These are phyloP conservation scores for Mycena rosella DNA, from an alignment of 768 basidiomycete genomes.

Conservation along the genomic window DNA sequence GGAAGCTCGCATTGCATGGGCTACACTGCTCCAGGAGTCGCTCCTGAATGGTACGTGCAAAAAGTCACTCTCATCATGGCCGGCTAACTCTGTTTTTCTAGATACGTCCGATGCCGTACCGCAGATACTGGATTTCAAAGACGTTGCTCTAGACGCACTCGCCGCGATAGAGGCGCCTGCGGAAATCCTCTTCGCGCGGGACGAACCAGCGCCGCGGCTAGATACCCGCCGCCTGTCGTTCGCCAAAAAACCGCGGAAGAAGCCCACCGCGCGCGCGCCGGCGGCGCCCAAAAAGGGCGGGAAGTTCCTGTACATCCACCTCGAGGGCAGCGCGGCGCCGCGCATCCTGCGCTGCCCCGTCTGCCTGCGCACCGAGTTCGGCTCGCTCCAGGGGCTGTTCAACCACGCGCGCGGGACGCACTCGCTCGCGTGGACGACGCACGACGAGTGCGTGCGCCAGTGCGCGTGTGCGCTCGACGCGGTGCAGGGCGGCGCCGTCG, in stretches of 20 bases:
- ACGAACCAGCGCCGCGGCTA: constrained; percentile 41
- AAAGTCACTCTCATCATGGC: neutral
- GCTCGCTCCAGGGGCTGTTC: constrained; percentile 65
- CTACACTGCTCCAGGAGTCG: constrained; percentile 54
- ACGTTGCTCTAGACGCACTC: constrained; percentile 58
- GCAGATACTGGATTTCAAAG: constrained; percentile 48
- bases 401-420: constrained; percentile 68
- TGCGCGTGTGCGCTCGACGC: constrained; percentile 51
- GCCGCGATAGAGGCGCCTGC: constrained; percentile 54
- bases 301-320: constrained; percentile 56
- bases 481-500: constrained; percentile 43
- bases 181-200: constrained; percentile 52
- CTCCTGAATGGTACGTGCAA: constrained; percentile 47
- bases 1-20: constrained; percentile 64
- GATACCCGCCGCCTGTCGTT: constrained; percentile 33
- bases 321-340: constrained; percentile 42
- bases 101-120: constrained; percentile 27
- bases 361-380: constrained; percentile 60
- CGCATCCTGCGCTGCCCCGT: constrained; percentile 59
- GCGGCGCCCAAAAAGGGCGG: constrained; percentile 44
- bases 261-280: constrained; percentile 44
- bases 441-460: constrained; percentile 66
- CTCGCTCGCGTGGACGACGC: constrained; percentile 64
- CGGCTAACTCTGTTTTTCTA: constrained; percentile 13
- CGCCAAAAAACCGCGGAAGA: constrained; percentile 34